phyloP scores from a whole-genome alignment of 2,329 filamentous ascomycete genomes.

The Nemania sp. region DNA sequence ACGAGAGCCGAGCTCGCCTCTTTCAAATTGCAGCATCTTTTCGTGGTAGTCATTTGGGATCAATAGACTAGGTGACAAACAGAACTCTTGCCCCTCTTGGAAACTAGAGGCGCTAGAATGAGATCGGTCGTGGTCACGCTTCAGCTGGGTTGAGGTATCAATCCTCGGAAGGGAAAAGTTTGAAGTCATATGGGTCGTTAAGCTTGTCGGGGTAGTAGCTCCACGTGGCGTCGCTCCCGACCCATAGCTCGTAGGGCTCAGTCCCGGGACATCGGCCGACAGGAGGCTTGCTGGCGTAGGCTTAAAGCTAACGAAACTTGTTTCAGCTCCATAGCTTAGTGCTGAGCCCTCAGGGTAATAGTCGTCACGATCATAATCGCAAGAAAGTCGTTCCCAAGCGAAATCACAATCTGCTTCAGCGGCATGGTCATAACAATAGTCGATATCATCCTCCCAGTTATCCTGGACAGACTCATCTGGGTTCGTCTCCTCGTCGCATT shows the following conservation, averaged over 20 bases:
- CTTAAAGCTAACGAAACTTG: slow-evolving; percentile 31
- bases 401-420: slow-evolving; percentile 75
- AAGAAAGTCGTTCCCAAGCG: slow-evolving; percentile 70
- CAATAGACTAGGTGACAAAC: slow-evolving; percentile 70
- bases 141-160: slow-evolving; percentile 51
- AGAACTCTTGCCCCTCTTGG: slow-evolving; percentile 70
- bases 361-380: slow-evolving; percentile 58
- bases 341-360: slow-evolving; percentile 39
- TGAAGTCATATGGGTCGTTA: slow-evolving; percentile 53
- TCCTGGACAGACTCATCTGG: slow-evolving; percentile 53
- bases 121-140: slow-evolving; percentile 54
- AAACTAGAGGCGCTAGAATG: slow-evolving; percentile 66
- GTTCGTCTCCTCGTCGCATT: slow-evolving; percentile 41
- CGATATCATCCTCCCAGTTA: slow-evolving; percentile 77
- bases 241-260: slow-evolving; percentile 63
- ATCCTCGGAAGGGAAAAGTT: slow-evolving; percentile 66
- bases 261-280: slow-evolving; percentile 59
- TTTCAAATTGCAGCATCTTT: slow-evolving; percentile 61
- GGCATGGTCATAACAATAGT: slow-evolving; percentile 77
- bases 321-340: slow-evolving; percentile 17
- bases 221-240: slow-evolving; percentile 58
- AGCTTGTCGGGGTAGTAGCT: slow-evolving; percentile 58
- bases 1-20: slow-evolving; percentile 39
- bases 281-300: slow-evolving; percentile 42
- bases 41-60: slow-evolving; percentile 70